Conservation (phyloP, 2,329 filamentous ascomycete species). For the Pezicula radicicola region DNA sequence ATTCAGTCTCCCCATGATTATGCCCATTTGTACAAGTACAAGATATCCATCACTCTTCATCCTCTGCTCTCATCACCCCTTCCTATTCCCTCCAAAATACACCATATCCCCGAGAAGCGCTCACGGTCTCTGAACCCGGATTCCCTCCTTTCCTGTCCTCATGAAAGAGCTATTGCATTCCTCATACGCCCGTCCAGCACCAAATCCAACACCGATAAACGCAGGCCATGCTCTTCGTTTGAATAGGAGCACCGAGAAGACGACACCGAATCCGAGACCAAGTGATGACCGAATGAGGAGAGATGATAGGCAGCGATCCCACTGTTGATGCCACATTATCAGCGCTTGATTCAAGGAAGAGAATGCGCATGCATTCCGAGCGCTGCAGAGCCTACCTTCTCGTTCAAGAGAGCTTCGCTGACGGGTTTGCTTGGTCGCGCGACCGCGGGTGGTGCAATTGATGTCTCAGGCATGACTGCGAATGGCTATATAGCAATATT, state of each 20-base stretch:
- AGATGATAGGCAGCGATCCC: slow-evolving; percentile 98
- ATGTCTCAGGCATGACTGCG: slow-evolving; percentile 25
- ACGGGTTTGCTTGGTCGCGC: slow-evolving; percentile 74
- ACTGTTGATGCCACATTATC: slow-evolving; percentile 50
- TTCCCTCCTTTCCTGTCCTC: slow-evolving; percentile 25
- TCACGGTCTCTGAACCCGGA: slow-evolving; percentile 23
- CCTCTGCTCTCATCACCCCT: no score
- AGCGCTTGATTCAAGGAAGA: background rate
- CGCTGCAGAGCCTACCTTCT: slow-evolving; percentile 67
- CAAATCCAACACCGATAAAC: slow-evolving; percentile 92
- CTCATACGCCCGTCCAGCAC: slow-evolving; percentile 94
- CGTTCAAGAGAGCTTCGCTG: slow-evolving; percentile 96
- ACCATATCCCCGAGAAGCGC: background rate
- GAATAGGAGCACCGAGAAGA: slow-evolving; percentile 98
- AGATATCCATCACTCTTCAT: no score
- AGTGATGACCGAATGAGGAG: slow-evolving; percentile 95
- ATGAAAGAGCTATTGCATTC: slow-evolving; percentile 71
- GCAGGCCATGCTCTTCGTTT: slow-evolving; percentile 97
- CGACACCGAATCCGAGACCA: slow-evolving; percentile 93
- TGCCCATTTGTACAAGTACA: no score
- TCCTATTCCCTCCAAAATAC: no score
- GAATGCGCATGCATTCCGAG: no score
- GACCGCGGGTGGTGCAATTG: slow-evolving; percentile 55
- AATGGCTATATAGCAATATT: background rate
- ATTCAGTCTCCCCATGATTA: no score